Evolutionary conservation across 305 asterid species (phyloP).

Genomic region (Solanum chacoense): DNA sequence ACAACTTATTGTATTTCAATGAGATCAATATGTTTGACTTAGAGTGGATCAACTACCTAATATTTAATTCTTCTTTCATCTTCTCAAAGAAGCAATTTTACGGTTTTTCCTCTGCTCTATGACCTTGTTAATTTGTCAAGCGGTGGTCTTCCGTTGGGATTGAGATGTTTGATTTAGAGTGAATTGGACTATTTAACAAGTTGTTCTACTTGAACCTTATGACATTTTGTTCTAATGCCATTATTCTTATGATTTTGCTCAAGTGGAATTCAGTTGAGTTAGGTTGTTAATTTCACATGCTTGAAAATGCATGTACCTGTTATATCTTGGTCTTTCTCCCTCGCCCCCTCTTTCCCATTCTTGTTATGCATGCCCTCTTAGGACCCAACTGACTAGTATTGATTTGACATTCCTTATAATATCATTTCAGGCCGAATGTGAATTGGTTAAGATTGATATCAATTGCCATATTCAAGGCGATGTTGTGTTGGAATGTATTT

Average conservation of each 20-base stretch:
- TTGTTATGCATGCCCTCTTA: not conserved
- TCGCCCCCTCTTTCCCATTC: not conserved
- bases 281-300: not conserved
- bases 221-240: not conserved
- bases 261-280: not conserved
- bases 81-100: not conserved
- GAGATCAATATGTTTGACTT: not conserved
- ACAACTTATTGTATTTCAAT: not conserved
- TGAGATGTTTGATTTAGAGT: not conserved
- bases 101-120: not conserved
- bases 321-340: not conserved
- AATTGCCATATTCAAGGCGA: conserved; percentile 88
- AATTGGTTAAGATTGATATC: conserved; percentile 76
- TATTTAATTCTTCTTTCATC: not conserved
- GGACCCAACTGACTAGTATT: not conserved
- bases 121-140: not conserved
- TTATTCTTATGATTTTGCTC: not conserved
- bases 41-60: not conserved
- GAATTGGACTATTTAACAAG: not conserved
- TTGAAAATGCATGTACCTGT: not conserved
- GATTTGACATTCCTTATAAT: conserved; percentile 4
- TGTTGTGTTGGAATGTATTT: conserved; percentile 84
- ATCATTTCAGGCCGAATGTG: conserved; percentile 71
- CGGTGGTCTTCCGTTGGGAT: not conserved
- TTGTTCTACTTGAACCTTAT: not conserved